Percentiles rank a stretch among this genome's conserved stretches.
These are phyloP conservation scores for Exophiala sideris DNA, from an alignment of 2,329 filamentous ascomycete genomes.

Conservation along the genomic window DNA sequence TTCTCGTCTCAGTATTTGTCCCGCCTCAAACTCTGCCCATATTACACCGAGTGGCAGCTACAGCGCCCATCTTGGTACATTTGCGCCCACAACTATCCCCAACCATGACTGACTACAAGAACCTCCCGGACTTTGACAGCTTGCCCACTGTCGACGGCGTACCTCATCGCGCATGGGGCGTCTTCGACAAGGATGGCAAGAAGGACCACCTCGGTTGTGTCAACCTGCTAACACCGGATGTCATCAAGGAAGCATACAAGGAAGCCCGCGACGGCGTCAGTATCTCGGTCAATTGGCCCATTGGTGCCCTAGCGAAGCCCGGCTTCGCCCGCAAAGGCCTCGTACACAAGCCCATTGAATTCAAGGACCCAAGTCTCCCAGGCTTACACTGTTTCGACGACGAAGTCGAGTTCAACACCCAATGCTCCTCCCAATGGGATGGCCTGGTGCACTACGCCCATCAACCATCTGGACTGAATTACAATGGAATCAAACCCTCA, in stretches of 20 bases:
- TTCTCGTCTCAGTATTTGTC: too few relatives aligned
- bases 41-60: too few relatives aligned
- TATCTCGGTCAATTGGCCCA: conserved; percentile 52
- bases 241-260: conserved; percentile 53
- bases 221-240: conserved; percentile 57
- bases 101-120: conserved; percentile 25
- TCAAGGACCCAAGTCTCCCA: conserved; percentile 13
- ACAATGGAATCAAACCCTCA: conserved; percentile 30
- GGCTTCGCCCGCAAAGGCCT: conserved; percentile 18
- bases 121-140: conserved; percentile 41
- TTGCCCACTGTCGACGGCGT: conserved; percentile 50
- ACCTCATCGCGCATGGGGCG: conserved; percentile 52
- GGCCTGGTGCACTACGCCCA: conserved; percentile 36
- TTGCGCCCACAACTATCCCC: too few relatives aligned
- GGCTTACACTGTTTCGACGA: conserved; percentile 39
- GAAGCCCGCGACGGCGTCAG: conserved; percentile 57
- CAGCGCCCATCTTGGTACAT: too few relatives aligned
- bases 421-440: conserved; percentile 50
- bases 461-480: conserved; percentile 18
- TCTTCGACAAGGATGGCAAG: conserved; percentile 52
- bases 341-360: conserved; percentile 20
- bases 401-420: conserved; percentile 47
- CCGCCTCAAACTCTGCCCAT: too few relatives aligned
- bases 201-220: conserved; percentile 58
- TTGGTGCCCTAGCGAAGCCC: conserved; percentile 30